Conservation (phyloP, 352 stramenopile species). For the Hyaloperonospora brassicae region DNA sequence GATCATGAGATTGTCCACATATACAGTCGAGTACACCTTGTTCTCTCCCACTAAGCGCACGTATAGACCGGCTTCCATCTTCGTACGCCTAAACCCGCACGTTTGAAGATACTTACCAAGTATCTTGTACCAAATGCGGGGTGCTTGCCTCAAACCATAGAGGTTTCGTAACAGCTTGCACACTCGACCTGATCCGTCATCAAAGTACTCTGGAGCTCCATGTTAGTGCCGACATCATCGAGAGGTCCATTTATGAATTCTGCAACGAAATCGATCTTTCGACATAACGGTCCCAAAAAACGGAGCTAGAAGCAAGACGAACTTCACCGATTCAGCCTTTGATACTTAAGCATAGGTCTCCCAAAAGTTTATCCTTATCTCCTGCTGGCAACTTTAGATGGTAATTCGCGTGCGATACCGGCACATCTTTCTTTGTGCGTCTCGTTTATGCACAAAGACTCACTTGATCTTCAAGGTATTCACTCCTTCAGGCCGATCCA, state of each 20-base stretch:
- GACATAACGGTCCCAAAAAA: background rate
- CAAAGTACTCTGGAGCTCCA: constrained; percentile 6
- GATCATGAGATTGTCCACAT: constrained; percentile 1
- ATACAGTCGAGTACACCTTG: constrained; percentile 2
- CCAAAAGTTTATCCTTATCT: constrained; percentile 1
- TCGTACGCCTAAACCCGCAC: background rate
- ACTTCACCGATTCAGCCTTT: background rate
- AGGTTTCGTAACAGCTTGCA: constrained; percentile 2
- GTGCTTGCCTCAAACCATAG: constrained; percentile 8
- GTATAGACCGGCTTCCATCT: constrained; percentile 5
- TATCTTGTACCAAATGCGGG: constrained; percentile 3
- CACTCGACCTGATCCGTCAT: constrained; percentile 3
- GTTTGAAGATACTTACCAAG: background rate
- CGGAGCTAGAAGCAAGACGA: background rate
- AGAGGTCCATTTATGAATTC: constrained; percentile 6
- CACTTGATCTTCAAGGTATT: no score
- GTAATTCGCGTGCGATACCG: constrained; percentile 2
- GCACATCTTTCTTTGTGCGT: background rate
- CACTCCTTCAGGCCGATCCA: no score
- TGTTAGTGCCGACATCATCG: constrained; percentile 1
- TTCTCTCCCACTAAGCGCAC: background rate
- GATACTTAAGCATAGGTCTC: constrained; percentile 9
- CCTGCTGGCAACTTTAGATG: constrained; percentile 6
- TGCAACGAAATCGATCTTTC: constrained; percentile 1
- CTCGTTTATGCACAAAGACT: background rate